Conservation (phyloP, 1,284 basidiomycete species). For the Puccinia novopanici region DNA sequence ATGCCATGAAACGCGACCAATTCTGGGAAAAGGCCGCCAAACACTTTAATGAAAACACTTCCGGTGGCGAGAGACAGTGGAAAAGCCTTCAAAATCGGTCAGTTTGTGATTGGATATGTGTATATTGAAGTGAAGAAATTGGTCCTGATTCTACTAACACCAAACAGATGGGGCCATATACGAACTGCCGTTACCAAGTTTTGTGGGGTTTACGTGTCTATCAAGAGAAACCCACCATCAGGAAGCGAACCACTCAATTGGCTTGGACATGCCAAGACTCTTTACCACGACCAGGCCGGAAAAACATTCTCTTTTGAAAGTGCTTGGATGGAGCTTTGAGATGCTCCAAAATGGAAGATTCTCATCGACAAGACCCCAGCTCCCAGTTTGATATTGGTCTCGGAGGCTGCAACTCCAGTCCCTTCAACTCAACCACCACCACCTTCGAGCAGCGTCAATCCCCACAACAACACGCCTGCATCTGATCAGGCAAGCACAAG, state of each 20-base stretch:
- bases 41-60: not conserved
- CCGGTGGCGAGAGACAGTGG: not conserved
- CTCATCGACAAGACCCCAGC: not conserved
- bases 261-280: not conserved
- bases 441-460: not conserved
- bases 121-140: not conserved
- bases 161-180: not conserved
- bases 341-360: slow-evolving; percentile 20
- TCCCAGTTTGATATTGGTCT: not conserved
- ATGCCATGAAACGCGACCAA: not conserved
- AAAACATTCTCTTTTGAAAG: not conserved
- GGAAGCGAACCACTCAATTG: slow-evolving; percentile 2
- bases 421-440: not conserved
- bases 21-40: not conserved
- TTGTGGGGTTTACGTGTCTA: not conserved
- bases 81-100: not conserved
- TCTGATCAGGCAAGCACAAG: not conserved
- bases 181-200: not conserved
- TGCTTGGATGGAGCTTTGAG: not conserved
- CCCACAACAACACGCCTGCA: not conserved
- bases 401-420: not conserved
- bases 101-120: not conserved
- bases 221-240: not conserved
- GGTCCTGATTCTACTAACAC: too few species aligned
- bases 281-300: not conserved